Evolutionary conservation across 208 protist species (phyloP), one percentile per base, ranked within the genome.

Genomic region (Zelonia costaricensis): DNA sequence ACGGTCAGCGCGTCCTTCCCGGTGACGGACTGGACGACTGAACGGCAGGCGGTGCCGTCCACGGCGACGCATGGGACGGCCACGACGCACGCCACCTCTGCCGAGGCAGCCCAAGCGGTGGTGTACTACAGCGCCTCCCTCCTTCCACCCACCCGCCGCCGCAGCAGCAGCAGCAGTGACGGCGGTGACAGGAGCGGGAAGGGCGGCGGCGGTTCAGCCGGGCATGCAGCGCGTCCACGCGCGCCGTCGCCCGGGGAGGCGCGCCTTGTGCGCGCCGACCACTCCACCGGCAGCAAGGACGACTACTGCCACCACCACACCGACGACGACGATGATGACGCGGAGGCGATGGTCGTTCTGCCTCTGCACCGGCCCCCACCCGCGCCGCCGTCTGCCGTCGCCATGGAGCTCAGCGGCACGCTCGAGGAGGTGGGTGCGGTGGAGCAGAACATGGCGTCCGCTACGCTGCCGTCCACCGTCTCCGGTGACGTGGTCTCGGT

Each of bases 61-160:
- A 66, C 47, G 0, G 27, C 39, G 2, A 61, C 43, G 2, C 36
- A 56, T 27, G 59, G 51, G 16, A 55, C 58, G 35, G 40, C 44
- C 25, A 62, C 27, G 3, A 40, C 64, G 1, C 33, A 55, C 36
- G 28, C 49, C 13, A 56, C 58, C 1, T 51, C 66, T 31, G 27
- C 42, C 6, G 44, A 66, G 22, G 58, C 38, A n/a, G 43, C 49
- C 9, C 58, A 62, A 44, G 58, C 48, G n/a, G 66, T 51, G 36
- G 66, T 33, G 33, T 22, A 25, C 33, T 56, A 61, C 58, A 73
- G 52, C 53, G 22, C 58, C 15, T 73, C 66, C 8, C n/a, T 60
- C 13, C 52, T 66, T 4, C 58, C 58, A 31, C 66, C 66, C 25
- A 65, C 46, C 16, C 66, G 47, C 42, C 63, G 65, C 43, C 57